phyloP scores from a whole-genome alignment of 306 rosid genomes.

The Hippophae gyantsensis region DNA sequence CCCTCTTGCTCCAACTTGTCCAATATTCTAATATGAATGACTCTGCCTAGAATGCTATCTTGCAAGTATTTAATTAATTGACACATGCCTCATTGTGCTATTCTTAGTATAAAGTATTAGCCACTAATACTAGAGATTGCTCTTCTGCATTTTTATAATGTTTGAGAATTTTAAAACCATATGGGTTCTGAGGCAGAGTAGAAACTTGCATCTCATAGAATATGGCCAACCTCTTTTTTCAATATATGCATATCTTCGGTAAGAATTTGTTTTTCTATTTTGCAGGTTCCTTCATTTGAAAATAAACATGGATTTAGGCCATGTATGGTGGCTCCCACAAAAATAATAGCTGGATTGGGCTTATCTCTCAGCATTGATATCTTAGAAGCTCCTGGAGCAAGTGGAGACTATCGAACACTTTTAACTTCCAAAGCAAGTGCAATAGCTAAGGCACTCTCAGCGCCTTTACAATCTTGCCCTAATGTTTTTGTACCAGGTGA shows the following conservation, averaged over 20 bases:
- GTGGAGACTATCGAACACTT: constrained; percentile 87
- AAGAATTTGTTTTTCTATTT: constrained; percentile 1
- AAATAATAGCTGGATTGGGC: constrained; percentile 91
- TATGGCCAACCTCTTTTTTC: not conserved
- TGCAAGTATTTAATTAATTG: not conserved
- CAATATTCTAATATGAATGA: constrained; percentile 19
- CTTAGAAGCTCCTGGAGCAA: constrained; percentile 93
- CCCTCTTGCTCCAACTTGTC: not conserved
- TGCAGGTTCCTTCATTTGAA: constrained; percentile 75
- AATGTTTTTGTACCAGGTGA: constrained; percentile 77
- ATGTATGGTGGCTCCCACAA: constrained; percentile 98
- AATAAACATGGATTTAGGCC: constrained; percentile 68
- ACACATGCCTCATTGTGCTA: not conserved
- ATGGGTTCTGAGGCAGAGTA: no score
- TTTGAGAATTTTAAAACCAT: no score
- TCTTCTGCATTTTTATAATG: not conserved
- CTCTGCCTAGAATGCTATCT: not conserved
- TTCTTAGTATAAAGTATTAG: not conserved
- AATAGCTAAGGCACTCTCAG: constrained; percentile 76
- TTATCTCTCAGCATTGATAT: constrained; percentile 89
- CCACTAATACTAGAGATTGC: not conserved
- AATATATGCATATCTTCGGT: not conserved
- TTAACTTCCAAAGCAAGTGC: constrained; percentile 78
- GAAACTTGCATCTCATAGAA: not conserved
- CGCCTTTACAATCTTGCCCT: constrained; percentile 67